These are phyloP conservation scores for Davidsoniella eucalypti DNA, from an alignment of 2,329 filamentous ascomycete genomes.

Conservation along the genomic window DNA sequence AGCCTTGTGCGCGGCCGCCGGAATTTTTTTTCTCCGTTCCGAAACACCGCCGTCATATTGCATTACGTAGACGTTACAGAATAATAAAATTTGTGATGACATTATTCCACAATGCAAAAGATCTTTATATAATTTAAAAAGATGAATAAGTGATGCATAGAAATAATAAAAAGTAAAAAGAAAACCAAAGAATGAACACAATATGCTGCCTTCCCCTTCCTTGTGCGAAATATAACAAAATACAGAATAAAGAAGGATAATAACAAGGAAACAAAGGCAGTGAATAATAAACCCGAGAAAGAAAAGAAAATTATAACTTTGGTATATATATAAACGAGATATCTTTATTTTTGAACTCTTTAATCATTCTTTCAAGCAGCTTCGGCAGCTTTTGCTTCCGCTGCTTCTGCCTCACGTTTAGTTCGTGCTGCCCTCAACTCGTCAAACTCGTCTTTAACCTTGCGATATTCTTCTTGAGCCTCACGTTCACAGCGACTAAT, in stretches of 20 bases:
- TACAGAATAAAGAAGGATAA: neutral
- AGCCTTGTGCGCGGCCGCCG: too few species aligned
- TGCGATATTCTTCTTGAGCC: constrained; percentile 72
- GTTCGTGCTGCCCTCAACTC: constrained; percentile 26
- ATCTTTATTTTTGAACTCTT: neutral
- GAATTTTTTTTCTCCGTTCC: too few species aligned
- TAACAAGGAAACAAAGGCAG: neutral
- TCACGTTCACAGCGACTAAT: constrained; percentile 72
- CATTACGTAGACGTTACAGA: too few species aligned
- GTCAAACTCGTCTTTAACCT: constrained; percentile 61
- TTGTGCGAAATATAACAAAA: neutral
- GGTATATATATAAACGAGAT: neutral
- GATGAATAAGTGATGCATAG: too few species aligned
- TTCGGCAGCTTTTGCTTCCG: too few species aligned
- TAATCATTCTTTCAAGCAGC: neutral
- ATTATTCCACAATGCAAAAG: too few species aligned
- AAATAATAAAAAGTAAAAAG: too few species aligned
- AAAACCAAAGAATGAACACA: too few species aligned
- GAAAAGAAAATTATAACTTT: neutral
- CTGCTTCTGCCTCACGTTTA: neutral
- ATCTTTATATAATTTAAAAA: too few species aligned
- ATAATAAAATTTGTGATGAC: too few species aligned
- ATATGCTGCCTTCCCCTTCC: too few species aligned
- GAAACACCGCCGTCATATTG: too few species aligned
- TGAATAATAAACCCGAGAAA: neutral